These are phyloP conservation scores for Plasmodium knowlesi DNA, from an alignment of 169 alveolate genomes.

Conservation along the genomic window DNA sequence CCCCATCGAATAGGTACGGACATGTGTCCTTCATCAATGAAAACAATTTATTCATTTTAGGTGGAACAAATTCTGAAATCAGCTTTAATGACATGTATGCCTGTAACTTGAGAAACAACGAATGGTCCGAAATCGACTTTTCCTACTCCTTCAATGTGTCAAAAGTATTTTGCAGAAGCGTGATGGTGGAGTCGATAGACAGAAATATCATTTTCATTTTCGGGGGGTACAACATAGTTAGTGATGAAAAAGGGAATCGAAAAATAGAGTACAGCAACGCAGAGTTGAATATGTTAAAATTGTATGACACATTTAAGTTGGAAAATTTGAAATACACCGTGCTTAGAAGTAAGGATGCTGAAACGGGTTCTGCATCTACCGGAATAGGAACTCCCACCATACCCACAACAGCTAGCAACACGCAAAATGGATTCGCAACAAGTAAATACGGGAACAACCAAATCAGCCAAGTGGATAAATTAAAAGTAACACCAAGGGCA, in stretches of 20 bases:
- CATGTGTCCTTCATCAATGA: constrained; percentile 63
- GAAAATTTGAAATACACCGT: constrained; percentile 51
- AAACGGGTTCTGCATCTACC: neutral
- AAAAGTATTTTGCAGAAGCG: constrained; percentile 45
- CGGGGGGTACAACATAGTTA: constrained; percentile 60
- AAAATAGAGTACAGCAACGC: constrained; percentile 29
- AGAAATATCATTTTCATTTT: constrained; percentile 62
- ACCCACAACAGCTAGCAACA: neutral
- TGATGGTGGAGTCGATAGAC: constrained; percentile 53
- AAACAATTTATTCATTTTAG: constrained; percentile 61
- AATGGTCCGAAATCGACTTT: constrained; percentile 67
- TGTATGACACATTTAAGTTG: constrained; percentile 60
- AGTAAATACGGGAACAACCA: neutral
- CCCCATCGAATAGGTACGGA: constrained; percentile 44
- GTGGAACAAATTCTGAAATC: constrained; percentile 69
- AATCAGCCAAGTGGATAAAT: neutral
- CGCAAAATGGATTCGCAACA: neutral
- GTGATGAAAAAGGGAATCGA: constrained; percentile 70
- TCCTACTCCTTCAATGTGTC: constrained; percentile 55
- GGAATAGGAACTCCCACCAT: neutral
- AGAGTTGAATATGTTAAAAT: constrained; percentile 49
- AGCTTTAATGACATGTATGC: constrained; percentile 70
- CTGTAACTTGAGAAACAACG: constrained; percentile 46
- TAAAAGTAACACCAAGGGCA: neutral
- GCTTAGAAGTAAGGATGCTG: neutral